These are phyloP conservation scores for Pezicula radicicola DNA, from an alignment of 2,329 filamentous ascomycete species.

Conservation along the genomic window DNA sequence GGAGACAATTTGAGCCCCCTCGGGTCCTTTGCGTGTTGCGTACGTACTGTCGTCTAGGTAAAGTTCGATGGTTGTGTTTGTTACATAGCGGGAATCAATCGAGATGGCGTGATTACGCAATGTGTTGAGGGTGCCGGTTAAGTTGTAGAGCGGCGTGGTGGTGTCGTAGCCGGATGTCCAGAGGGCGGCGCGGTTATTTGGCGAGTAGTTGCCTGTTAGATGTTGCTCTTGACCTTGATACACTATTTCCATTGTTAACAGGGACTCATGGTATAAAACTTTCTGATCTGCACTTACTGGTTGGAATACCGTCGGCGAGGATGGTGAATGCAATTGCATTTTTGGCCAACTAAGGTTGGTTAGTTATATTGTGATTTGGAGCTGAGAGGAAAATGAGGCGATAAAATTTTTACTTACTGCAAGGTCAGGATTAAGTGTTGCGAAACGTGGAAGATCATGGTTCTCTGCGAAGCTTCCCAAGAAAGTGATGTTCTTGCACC, in stretches of 20 bases:
- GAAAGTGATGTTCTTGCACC: neutral
- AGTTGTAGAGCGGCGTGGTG: conserved; percentile 31
- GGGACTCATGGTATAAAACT: conserved; percentile 9
- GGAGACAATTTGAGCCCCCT: conserved; percentile 1
- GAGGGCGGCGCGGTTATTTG: conserved; percentile 37
- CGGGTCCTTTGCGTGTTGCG: conserved; percentile 1
- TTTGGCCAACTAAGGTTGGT: conserved; percentile 28
- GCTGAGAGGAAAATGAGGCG: neutral
- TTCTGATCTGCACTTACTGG: conserved; percentile 17
- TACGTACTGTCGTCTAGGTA: neutral
- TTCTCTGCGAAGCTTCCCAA: conserved; percentile 5
- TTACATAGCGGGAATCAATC: neutral
- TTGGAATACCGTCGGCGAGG: conserved; percentile 44
- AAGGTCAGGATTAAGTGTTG: conserved; percentile 2
- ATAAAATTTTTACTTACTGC: neutral
- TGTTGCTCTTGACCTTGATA: conserved; percentile 50
- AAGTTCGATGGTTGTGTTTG: neutral
- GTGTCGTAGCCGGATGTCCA: conserved; percentile 36
- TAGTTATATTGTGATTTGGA: neutral
- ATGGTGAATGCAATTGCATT: conserved; percentile 45
- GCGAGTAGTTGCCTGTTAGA: conserved; percentile 32
- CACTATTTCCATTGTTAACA: conserved; percentile 25
- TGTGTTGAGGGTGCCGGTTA: conserved; percentile 37
- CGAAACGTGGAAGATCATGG: conserved; percentile 5
- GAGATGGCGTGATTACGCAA: conserved; percentile 32